Conservation (phyloP, 768 basidiomycete species). For the Lenzites betulinus region DNA sequence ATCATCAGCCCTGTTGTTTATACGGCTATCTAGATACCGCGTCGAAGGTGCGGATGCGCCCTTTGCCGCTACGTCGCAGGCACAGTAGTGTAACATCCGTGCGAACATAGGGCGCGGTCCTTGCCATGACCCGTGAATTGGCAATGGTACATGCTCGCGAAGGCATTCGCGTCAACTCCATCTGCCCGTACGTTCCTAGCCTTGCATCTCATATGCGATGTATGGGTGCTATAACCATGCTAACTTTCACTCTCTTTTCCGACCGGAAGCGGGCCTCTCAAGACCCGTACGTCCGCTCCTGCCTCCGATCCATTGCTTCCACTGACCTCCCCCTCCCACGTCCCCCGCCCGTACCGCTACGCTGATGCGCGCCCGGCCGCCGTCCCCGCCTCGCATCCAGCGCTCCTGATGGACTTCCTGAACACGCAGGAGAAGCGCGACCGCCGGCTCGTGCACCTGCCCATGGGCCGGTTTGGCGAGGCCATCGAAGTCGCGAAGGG, state of each 20-base stretch:
- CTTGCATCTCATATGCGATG: background rate
- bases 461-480: slow-evolving; percentile 97
- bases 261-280: slow-evolving; percentile 77
- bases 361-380: background rate
- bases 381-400: slow-evolving; percentile 39
- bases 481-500: slow-evolving; percentile 93
- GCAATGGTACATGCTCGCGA: slow-evolving; percentile 98
- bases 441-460: slow-evolving; percentile 85
- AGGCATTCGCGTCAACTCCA: slow-evolving; percentile 93
- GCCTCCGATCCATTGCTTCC: background rate
- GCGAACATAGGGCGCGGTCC: slow-evolving; percentile 77
- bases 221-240: background rate
- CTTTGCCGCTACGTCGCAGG: too few relatives aligned
- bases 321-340: background rate
- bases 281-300: slow-evolving; percentile 71
- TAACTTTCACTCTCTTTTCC: too few relatives aligned
- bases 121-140: slow-evolving; percentile 96
- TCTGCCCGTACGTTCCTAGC: slow-evolving; percentile 79
- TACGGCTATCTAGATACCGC: slow-evolving; percentile 70
- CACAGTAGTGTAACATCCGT: too few relatives aligned
- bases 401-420: slow-evolving; percentile 97
- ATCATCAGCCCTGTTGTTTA: background rate
- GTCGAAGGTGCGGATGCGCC: slow-evolving; percentile 63
- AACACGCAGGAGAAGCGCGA: slow-evolving; percentile 95
- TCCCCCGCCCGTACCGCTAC: background rate